Percentiles rank a stretch among this genome's conserved stretches.
Conservation (phyloP, 495 filamentous ascomycete species). For the Aspergillus nidulans region DNA sequence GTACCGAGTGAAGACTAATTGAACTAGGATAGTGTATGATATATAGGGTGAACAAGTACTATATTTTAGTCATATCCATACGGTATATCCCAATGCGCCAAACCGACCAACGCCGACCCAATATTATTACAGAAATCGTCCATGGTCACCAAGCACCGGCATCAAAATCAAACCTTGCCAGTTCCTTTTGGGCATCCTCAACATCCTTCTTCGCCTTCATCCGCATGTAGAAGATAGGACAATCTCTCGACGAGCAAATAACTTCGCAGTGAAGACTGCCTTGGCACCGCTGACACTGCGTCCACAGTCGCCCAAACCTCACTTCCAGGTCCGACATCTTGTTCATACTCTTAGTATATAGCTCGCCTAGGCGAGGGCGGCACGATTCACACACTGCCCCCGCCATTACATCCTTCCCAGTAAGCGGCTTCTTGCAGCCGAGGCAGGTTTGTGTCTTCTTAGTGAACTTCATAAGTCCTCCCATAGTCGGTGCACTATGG, state of each 20-base stretch:
- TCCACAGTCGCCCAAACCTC: constrained; percentile 90
- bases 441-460: constrained; percentile 97
- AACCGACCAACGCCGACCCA: constrained; percentile 8
- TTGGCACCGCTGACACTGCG: constrained; percentile 97
- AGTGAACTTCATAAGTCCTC: constrained; percentile 96
- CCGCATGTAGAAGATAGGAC: constrained; percentile 99
- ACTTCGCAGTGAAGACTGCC: constrained; percentile 97
- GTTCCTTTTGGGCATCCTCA: constrained; percentile 88
- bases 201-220: constrained; percentile 99
- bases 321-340: constrained; percentile 91
- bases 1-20: no score
- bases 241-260: constrained; percentile 93
- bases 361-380: constrained; percentile 76
- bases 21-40: background rate
- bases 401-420: constrained; percentile 67
- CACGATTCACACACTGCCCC: constrained; percentile 89
- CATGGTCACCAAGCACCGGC: constrained; percentile 50
- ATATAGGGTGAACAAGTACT: background rate
- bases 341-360: constrained; percentile 86
- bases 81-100: constrained; percentile 11
- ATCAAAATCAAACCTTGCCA: constrained; percentile 87
- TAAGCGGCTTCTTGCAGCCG: constrained; percentile 95
- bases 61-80: constrained; percentile 1
- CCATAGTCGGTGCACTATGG: constrained; percentile 85
- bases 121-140: background rate